Evolutionary conservation across 768 basidiomycete species (phyloP).

Genomic region (Daedaleopsis nitida): DNA sequence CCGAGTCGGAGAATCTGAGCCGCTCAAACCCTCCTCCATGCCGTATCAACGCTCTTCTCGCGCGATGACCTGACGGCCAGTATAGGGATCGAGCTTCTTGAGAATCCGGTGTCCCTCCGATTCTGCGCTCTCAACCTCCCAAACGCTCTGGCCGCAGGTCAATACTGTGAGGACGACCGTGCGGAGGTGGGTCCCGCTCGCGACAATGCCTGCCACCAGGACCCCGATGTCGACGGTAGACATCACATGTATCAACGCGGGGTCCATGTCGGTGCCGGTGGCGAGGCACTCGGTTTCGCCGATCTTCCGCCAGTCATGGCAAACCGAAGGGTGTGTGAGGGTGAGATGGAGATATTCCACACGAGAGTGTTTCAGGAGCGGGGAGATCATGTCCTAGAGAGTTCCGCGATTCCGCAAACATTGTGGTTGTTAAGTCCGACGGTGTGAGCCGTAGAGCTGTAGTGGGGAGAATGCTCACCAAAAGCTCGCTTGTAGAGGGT

Average conservation of each 20-base stretch:
- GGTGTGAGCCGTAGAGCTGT: neutral
- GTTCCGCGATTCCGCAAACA: too few species aligned
- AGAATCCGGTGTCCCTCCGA: too few species aligned
- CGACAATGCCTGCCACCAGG: neutral
- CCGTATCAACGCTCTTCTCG: too few species aligned
- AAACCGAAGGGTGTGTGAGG: neutral
- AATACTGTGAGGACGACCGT: neutral
- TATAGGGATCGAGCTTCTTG: too few species aligned
- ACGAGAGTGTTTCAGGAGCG: neutral
- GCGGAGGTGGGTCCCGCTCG: neutral
- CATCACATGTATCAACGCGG: neutral
- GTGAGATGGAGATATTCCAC: neutral
- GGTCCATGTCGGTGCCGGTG: neutral
- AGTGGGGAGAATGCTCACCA: neutral
- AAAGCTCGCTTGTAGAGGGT: neutral
- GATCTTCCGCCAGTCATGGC: neutral
- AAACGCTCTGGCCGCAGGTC: neutral
- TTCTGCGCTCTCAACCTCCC: neutral
- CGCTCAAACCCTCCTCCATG: too few species aligned
- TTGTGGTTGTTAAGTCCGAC: neutral
- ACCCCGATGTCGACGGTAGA: neutral
- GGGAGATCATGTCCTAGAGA: neutral
- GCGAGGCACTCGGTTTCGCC: neutral
- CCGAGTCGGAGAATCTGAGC: too few species aligned
- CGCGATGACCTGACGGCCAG: too few species aligned